These are phyloP conservation scores for Groenewaldozyma sp. DNA, from an alignment of 1,139 yeast genomes.

Conservation along the genomic window DNA sequence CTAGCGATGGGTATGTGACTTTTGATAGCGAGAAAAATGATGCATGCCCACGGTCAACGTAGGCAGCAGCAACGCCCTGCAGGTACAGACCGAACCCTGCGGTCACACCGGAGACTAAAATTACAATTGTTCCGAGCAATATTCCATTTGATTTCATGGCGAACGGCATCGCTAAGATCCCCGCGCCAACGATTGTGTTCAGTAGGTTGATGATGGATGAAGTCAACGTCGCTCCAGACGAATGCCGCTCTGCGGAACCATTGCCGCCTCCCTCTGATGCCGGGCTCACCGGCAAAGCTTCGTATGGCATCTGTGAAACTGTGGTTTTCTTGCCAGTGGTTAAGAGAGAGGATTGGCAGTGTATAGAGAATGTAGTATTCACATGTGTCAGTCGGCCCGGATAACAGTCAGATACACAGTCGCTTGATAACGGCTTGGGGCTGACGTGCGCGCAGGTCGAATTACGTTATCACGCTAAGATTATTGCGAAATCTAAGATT, in stretches of 20 bases:
- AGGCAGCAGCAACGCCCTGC: conserved; percentile 65
- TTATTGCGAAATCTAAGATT: too few relatives aligned
- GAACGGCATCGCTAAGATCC: conserved; percentile 84
- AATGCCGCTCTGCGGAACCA: too few relatives aligned
- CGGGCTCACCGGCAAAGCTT: conserved; percentile 6
- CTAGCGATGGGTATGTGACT: conserved; percentile 74
- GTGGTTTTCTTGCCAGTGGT: too few relatives aligned
- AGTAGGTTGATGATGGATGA: conserved; percentile 30
- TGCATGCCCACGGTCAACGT: conserved; percentile 63
- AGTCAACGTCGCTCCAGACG: conserved; percentile 17
- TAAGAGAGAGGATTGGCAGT: too few relatives aligned
- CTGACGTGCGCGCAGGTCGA: too few relatives aligned
- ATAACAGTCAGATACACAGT: too few relatives aligned
- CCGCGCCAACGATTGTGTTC: conserved; percentile 55
- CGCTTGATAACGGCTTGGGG: too few relatives aligned
- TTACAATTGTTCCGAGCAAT: conserved; percentile 53
- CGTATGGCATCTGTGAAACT: conserved; percentile 10
- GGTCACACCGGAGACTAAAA: conserved; percentile 64
- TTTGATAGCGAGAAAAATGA: conserved; percentile 80
- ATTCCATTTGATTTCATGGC: conserved; percentile 85
- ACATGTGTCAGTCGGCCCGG: too few relatives aligned
- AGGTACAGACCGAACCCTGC: conserved; percentile 74
- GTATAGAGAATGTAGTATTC: too few relatives aligned
- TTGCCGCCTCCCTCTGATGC: conserved; percentile 3
- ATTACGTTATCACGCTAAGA: too few relatives aligned